Evolutionary conservation across 78 protist species (phyloP), one percentile per base, ranked within the genome.

Genomic region (Isochrysis galbana): DNA sequence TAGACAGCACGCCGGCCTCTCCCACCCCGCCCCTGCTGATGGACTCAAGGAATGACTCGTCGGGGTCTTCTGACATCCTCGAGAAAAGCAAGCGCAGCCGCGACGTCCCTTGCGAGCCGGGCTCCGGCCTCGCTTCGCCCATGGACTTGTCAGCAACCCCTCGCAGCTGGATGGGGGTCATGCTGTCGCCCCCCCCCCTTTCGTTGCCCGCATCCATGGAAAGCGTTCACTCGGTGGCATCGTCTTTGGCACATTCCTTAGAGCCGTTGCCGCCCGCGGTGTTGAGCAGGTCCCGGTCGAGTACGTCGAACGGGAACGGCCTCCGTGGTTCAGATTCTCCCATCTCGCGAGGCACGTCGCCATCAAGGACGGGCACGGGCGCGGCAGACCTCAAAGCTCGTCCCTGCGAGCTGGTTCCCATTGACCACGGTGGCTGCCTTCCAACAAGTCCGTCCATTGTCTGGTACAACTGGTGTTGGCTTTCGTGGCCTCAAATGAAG

Each of bases 361-460:
- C 61, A 14, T 51, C 61, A 7, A 14, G 29, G 61, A 19, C 61
- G 29, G 61, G 61, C 29, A 7, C 61, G 61, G 7, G 29, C 61
- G 61, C 29, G 61, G 29, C 61, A 14, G 7, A 7, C 61, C 29
- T 7, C 29, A 7, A 51, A 14, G 61, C 14, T 51, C 61, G 61
- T 14, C 38, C 38, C 22, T 38, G 44, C 86, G 29, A 82, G 41
- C 89, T 91, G 21, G n/a, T 91, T 7, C 93, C 93, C 25, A 91
- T 91, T 38, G 93, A 91, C 77, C 93, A 91, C 93, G 90, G 89
- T 47, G 77, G 82, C 82, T 23, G 47, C n/a, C 80, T 91, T 21
- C 93, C 93, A 21, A 17, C 77, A 14, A 11, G 47, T 2, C 74
- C 82, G 38, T 89, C 5, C 61, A 44, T 91, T 14, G 10, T 11